Conservation (phyloP, 106 monocot genomes). For the Dactylorhiza incarnata region DNA sequence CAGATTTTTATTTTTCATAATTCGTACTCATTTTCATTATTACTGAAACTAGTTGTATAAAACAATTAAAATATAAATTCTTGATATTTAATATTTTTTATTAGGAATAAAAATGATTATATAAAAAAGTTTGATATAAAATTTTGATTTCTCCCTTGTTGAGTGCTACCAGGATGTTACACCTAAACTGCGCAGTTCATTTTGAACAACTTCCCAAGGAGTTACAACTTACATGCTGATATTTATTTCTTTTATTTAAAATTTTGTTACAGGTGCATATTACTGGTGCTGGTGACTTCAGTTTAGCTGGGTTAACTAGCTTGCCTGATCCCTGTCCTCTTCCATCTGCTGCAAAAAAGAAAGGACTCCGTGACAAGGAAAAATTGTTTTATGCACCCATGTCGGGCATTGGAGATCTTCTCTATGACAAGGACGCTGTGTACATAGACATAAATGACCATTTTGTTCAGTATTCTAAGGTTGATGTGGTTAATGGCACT, state of each 20-base stretch:
- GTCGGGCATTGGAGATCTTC: slow-evolving; percentile 96
- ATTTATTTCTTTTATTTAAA: background rate
- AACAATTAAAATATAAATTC: no score
- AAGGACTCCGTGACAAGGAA: slow-evolving; percentile 90
- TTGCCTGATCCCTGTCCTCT: slow-evolving; percentile 90
- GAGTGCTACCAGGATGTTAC: no score
- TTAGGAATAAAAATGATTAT: no score
- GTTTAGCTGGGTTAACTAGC: slow-evolving; percentile 59
- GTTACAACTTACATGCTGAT: slow-evolving; percentile 1
- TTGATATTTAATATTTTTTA: no score
- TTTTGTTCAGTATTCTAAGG: slow-evolving; percentile 88
- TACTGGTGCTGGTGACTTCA: slow-evolving; percentile 86
- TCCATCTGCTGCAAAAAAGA: slow-evolving; percentile 96
- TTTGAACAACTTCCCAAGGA: background rate
- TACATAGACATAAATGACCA: slow-evolving; percentile 95
- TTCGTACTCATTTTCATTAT: no score
- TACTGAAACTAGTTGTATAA: no score
- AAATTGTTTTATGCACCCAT: slow-evolving; percentile 96
- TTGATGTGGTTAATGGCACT: slow-evolving; percentile 42
- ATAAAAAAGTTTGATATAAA: no score
- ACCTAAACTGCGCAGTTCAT: no score
- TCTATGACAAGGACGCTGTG: slow-evolving; percentile 98
- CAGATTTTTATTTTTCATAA: no score
- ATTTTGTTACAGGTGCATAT: slow-evolving; percentile 70
- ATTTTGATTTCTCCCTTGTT: no score